phyloP scores from a whole-genome alignment of 495 filamentous ascomycete species.

The Podospora comata region DNA sequence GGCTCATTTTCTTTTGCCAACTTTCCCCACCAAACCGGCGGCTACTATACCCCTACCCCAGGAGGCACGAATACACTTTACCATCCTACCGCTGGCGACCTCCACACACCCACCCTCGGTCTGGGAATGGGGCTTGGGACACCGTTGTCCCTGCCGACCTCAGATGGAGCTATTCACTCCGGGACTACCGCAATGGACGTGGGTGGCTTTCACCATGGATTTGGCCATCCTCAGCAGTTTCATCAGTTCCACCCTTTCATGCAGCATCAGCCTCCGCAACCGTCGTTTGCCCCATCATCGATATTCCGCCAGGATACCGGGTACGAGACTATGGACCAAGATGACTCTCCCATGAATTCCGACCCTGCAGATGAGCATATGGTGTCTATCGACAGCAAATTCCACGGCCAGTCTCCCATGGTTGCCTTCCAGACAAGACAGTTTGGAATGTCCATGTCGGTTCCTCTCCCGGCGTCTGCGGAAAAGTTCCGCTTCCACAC shows the following conservation, averaged over 20 bases:
- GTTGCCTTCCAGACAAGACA: constrained; percentile 41
- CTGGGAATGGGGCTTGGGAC: constrained; percentile 67
- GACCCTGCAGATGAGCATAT: constrained; percentile 46
- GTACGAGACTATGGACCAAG: constrained; percentile 74
- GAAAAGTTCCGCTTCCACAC: constrained; percentile 86
- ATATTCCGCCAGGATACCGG: constrained; percentile 73
- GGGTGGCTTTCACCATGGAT: constrained; percentile 50
- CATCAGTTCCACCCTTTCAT: constrained; percentile 69
- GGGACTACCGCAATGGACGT: constrained; percentile 57
- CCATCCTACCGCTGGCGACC: constrained; percentile 80
- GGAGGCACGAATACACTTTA: constrained; percentile 78
- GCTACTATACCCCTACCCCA: constrained; percentile 86
- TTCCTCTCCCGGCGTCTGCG: constrained; percentile 42
- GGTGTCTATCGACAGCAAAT: constrained; percentile 48
- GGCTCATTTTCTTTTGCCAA: constrained; percentile 73
- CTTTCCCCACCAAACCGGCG: constrained; percentile 73
- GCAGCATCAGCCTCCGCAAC: constrained; percentile 52
- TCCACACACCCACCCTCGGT: constrained; percentile 76
- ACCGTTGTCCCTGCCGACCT: constrained; percentile 74
- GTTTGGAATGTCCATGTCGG: constrained; percentile 42
- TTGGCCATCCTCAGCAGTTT: constrained; percentile 58
- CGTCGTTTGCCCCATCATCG: constrained; percentile 72
- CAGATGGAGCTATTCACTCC: constrained; percentile 55
- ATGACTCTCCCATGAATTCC: constrained; percentile 59
- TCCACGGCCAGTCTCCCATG: constrained; percentile 49